Conservation (phyloP, 441 rosid species). For the Sinapis alba region DNA sequence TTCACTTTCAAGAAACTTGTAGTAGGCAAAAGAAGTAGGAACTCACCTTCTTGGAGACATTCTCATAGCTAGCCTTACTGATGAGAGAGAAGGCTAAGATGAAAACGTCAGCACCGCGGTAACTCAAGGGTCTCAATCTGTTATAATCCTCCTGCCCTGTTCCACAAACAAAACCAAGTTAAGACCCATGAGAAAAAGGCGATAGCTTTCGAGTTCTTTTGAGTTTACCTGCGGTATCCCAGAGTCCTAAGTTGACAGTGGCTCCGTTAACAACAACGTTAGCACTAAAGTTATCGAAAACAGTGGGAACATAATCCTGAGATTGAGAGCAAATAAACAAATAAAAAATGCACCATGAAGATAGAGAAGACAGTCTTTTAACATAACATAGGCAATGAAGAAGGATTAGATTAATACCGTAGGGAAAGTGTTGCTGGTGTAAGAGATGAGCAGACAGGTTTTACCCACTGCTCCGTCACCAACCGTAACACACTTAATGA, state of each 20-base stretch:
- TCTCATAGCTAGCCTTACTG: slow-evolving; percentile 72
- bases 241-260: slow-evolving; percentile 58
- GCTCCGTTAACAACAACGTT: slow-evolving; percentile 68
- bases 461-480: slow-evolving; percentile 82
- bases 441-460: slow-evolving; percentile 73
- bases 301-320: slow-evolving; percentile 74
- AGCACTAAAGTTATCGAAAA: slow-evolving; percentile 73
- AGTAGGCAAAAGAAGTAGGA: not conserved
- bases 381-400: not conserved
- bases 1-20: not conserved
- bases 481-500: slow-evolving; percentile 73
- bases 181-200: not conserved
- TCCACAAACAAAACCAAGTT: slow-evolving; percentile 17
- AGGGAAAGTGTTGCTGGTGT: slow-evolving; percentile 81
- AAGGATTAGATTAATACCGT: slow-evolving; percentile 39
- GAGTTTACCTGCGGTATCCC: slow-evolving; percentile 76
- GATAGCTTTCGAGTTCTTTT: not conserved
- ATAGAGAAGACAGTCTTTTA: too few relatives aligned
- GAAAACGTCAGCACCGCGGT: slow-evolving; percentile 68
- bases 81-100: slow-evolving; percentile 66
- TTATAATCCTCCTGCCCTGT: slow-evolving; percentile 73
- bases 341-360: not conserved
- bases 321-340: not conserved
- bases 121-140: slow-evolving; percentile 68
- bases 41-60: slow-evolving; percentile 62